A percentile compares a stretch with the other conserved stretches of the same genome.
phyloP scores from a whole-genome alignment of 164 flowering plant species.

The Macadamia integrifolia region DNA sequence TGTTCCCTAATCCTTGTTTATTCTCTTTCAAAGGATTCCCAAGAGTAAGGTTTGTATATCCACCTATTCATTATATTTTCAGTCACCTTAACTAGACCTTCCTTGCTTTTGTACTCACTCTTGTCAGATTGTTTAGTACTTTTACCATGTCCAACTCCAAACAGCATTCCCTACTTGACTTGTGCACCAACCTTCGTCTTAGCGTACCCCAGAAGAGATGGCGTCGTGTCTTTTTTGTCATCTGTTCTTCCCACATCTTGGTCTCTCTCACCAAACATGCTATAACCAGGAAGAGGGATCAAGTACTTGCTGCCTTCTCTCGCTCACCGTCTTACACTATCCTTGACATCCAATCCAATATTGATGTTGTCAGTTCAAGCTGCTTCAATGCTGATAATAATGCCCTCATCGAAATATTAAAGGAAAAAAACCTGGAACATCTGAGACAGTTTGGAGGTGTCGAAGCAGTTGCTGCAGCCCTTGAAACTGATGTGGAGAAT shows the following conservation, averaged over 20 bases:
- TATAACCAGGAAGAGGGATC: conserved; percentile 4
- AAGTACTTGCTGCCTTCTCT: not conserved
- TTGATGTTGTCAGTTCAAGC: not conserved
- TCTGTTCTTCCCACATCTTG: conserved; percentile 1
- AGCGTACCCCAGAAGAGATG: conserved; percentile 5
- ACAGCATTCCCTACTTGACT: not conserved
- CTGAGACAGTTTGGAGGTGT: conserved; percentile 21
- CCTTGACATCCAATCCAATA: conserved; percentile 1
- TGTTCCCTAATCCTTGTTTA: too few species aligned
- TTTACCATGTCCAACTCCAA: too few species aligned
- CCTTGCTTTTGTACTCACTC: too few species aligned
- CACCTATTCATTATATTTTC: too few species aligned
- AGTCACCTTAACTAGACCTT: too few species aligned
- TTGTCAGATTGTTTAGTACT: too few species aligned
- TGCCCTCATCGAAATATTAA: conserved; percentile 19
- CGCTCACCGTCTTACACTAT: conserved; percentile 13
- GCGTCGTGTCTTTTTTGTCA: conserved; percentile 8
- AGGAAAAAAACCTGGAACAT: conserved; percentile 16
- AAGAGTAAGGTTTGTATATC: too few species aligned
- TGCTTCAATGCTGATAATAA: not conserved
- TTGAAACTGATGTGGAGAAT: conserved; percentile 12
- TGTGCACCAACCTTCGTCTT: not conserved
- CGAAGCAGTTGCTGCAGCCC: conserved; percentile 3
- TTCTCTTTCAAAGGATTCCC: too few species aligned
- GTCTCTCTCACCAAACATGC: conserved; percentile 15